Evolutionary conservation across 345 rosid genomes (phyloP).

Genomic region (Linum trigynum): DNA sequence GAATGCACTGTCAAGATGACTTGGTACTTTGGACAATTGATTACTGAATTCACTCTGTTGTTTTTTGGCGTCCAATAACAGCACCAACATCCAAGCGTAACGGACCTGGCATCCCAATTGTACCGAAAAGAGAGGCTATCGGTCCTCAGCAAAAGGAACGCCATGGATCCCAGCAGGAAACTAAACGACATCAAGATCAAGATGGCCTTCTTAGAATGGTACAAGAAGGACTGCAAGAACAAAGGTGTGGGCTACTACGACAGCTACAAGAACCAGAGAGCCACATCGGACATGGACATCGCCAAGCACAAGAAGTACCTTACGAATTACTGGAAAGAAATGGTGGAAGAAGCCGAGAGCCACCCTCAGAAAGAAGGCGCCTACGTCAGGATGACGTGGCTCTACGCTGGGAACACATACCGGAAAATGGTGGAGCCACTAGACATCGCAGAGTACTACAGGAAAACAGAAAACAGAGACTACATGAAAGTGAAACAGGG

Average conservation of each 20-base stretch:
- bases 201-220: conserved; percentile 49
- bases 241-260: conserved; percentile 50
- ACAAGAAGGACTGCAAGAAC: conserved; percentile 37
- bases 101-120: conserved; percentile 17
- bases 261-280: conserved; percentile 24
- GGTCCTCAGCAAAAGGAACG: conserved; percentile 10
- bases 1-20: background rate
- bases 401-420: conserved; percentile 40
- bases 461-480: background rate
- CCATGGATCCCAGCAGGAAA: conserved; percentile 21
- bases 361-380: conserved; percentile 40
- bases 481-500: conserved; percentile 26
- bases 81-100: conserved; percentile 2
- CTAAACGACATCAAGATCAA: conserved; percentile 30
- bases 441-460: conserved; percentile 60
- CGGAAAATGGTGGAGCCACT: conserved; percentile 73
- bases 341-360: conserved; percentile 40
- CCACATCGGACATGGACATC: background rate
- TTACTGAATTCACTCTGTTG: background rate
- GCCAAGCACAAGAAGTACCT: conserved; percentile 22
- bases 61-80: conserved; percentile 19
- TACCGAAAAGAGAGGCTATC: conserved; percentile 14
- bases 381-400: conserved; percentile 22
- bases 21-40: background rate
- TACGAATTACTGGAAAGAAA: conserved; percentile 31